Evolutionary conservation across 805 yeast species (phyloP).

Genomic region (Groenewaldozyma salmanticensis): DNA sequence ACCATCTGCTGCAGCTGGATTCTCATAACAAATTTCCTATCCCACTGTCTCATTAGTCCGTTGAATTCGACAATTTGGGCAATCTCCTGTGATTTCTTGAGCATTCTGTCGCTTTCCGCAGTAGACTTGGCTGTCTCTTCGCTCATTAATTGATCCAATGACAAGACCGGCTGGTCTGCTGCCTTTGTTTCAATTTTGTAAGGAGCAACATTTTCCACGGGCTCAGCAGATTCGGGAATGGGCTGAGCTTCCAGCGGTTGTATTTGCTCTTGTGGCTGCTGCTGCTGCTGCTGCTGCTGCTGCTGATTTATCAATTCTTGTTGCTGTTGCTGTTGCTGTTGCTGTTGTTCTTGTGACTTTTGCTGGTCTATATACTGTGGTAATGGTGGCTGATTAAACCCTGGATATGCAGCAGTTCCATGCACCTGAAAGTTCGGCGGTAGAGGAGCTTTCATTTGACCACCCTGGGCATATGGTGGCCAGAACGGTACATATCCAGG

Average conservation of each 20-base stretch:
- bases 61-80: constrained; percentile 58
- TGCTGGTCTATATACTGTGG: constrained; percentile 1
- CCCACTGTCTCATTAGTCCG: constrained; percentile 95
- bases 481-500: constrained; percentile 4
- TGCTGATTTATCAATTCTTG: constrained; percentile 3
- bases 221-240: constrained; percentile 5
- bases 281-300: constrained; percentile 11
- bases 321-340: constrained; percentile 5
- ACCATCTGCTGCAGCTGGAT: constrained; percentile 92
- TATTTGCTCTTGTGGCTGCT: no score
- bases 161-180: constrained; percentile 6
- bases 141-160: constrained; percentile 15
- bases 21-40: constrained; percentile 89
- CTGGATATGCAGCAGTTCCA: no score
- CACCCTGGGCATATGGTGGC: constrained; percentile 2
- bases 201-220: no score
- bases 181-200: constrained; percentile 6
- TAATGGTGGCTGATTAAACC: constrained; percentile 1
- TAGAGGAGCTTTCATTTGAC: constrained; percentile 6
- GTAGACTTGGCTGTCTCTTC: constrained; percentile 10
- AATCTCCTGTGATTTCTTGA: constrained; percentile 15
- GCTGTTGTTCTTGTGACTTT: constrained; percentile 6
- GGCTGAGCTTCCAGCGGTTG: background rate
- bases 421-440: no score
- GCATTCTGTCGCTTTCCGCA: background rate